Percentiles rank a stretch among this genome's conserved stretches.
Evolutionary conservation across 2,329 filamentous ascomycete species (phyloP).

Genomic region (Pleurostoma richardsiae): DNA sequence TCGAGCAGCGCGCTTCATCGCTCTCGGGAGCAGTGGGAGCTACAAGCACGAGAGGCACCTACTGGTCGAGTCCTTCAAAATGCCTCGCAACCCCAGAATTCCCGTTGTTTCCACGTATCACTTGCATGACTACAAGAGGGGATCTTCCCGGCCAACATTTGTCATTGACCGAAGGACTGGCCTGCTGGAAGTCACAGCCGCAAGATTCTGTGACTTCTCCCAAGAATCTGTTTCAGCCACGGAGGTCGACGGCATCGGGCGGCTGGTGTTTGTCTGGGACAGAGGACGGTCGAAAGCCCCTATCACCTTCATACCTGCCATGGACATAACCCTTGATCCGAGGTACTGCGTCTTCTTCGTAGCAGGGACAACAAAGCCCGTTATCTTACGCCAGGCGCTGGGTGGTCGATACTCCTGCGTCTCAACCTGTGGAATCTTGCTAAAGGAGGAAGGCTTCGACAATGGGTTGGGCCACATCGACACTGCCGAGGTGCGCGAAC

Average conservation of each 20-base stretch:
- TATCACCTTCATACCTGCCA: not conserved
- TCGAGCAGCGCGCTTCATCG: no score
- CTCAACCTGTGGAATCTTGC: not conserved
- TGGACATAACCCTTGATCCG: not conserved
- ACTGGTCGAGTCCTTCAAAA: not conserved
- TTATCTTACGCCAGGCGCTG: not conserved
- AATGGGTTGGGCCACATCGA: no score
- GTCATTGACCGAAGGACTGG: not conserved
- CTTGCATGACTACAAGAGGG: not conserved
- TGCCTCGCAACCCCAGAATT: not conserved
- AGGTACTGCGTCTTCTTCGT: not conserved
- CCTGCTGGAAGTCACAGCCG: not conserved
- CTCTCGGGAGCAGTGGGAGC: not conserved
- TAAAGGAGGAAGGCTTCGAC: not conserved
- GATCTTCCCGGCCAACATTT: not conserved
- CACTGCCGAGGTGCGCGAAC: no score
- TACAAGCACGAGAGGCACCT: not conserved
- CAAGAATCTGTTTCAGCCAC: not conserved
- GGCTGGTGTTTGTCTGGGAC: not conserved
- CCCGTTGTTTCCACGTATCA: not conserved
- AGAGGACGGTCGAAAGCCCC: not conserved
- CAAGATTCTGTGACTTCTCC: not conserved
- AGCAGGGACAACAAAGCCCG: not conserved
- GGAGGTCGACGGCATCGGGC: not conserved
- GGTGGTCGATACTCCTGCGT: not conserved